Percentiles rank a stretch among this genome's conserved stretches.
Conservation (phyloP, 2,329 filamentous ascomycete genomes). For the Diaporthe ilicicola region DNA sequence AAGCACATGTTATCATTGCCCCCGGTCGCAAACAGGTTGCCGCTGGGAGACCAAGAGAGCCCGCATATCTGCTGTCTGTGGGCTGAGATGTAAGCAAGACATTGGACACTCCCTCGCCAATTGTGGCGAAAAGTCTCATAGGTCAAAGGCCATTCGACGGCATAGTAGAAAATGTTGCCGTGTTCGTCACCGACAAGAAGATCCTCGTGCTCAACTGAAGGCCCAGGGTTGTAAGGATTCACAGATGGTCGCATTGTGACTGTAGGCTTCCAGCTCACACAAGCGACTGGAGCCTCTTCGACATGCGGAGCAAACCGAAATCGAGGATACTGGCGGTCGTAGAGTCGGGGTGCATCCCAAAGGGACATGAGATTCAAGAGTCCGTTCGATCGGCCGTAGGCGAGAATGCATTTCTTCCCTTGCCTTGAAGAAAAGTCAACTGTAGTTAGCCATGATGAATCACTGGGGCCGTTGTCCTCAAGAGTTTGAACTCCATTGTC, state of each 20-base stretch:
- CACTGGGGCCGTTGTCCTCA: constrained; percentile 50
- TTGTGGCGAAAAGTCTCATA: constrained; percentile 70
- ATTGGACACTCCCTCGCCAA: constrained; percentile 81
- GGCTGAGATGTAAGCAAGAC: constrained; percentile 79
- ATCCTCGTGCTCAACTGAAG: constrained; percentile 76
- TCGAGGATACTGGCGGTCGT: constrained; percentile 48
- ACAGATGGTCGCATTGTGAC: constrained; percentile 60
- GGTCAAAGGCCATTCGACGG: constrained; percentile 81
- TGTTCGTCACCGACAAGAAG: constrained; percentile 85
- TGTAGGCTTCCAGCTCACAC: constrained; percentile 81
- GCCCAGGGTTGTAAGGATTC: constrained; percentile 55
- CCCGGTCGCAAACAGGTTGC: constrained; percentile 82
- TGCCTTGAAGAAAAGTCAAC: constrained; percentile 86
- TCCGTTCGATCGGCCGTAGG: constrained; percentile 82
- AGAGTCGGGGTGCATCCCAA: constrained; percentile 55
- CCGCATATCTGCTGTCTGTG: constrained; percentile 94
- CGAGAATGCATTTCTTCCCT: constrained; percentile 82
- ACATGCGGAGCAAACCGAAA: constrained; percentile 77
- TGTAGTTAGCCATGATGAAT: constrained; percentile 75
- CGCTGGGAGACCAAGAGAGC: constrained; percentile 84
- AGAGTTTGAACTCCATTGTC: constrained; percentile 68
- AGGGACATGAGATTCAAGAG: constrained; percentile 81
- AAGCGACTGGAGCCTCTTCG: constrained; percentile 70
- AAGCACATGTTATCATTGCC: constrained; percentile 93
- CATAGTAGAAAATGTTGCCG: constrained; percentile 87